A percentile compares a stretch with the other conserved stretches of the same genome.
Evolutionary conservation across 169 alveolate species (phyloP).

Genomic region (Blepharisma undulans): DNA sequence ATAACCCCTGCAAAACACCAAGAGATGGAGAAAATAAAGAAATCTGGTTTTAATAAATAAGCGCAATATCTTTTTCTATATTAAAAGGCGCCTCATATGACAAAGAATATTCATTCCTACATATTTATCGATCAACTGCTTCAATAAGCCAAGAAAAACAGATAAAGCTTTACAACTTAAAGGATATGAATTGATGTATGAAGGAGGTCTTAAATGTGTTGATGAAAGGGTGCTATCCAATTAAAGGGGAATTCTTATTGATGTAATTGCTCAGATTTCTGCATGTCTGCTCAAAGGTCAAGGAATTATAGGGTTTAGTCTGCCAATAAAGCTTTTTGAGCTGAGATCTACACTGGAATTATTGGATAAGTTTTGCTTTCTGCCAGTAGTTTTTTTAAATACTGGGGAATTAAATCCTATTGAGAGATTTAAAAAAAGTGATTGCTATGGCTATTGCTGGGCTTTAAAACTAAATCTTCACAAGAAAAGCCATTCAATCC

Average conservation of each 20-base stretch:
- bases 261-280: constrained; percentile 62
- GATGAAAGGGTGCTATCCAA: constrained; percentile 17
- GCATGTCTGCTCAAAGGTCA: constrained; percentile 69
- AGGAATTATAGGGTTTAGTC: constrained; percentile 67
- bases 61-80: neutral
- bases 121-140: neutral
- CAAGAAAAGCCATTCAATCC: constrained; percentile 88
- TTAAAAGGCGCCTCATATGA: neutral
- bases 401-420: constrained; percentile 11
- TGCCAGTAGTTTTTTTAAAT: constrained; percentile 73
- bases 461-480: constrained; percentile 47
- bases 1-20: constrained; percentile 26
- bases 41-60: neutral
- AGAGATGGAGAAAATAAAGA: neutral
- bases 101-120: neutral
- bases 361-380: constrained; percentile 76
- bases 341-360: constrained; percentile 78
- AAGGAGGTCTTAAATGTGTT: constrained; percentile 34
- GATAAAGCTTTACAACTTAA: constrained; percentile 3
- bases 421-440: constrained; percentile 81
- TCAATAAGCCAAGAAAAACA: neutral
- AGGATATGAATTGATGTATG: constrained; percentile 1
- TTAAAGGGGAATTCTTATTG: constrained; percentile 67
- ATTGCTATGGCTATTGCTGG: constrained; percentile 78
- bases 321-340: constrained; percentile 84